phyloP scores from a whole-genome alignment of 495 filamentous ascomycete species.

The Opeltia flavorubescens region DNA sequence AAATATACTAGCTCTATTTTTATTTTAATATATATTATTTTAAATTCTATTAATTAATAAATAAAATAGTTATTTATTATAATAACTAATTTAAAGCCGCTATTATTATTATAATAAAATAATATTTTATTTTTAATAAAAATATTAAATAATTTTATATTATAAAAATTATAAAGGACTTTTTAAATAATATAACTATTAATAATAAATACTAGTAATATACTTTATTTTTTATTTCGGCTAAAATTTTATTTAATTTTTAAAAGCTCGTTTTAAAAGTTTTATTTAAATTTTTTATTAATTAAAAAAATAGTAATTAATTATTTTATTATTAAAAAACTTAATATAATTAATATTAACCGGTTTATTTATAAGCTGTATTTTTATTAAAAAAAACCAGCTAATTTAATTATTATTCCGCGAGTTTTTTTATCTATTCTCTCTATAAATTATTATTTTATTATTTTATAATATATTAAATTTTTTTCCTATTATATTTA shows the following conservation, averaged over 20 bases:
- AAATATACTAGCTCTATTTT: no score
- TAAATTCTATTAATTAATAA: no score
- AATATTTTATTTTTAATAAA: neutral
- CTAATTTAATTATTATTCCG: neutral
- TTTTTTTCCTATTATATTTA: neutral
- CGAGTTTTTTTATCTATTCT: neutral
- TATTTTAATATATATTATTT: no score
- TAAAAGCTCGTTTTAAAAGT: neutral
- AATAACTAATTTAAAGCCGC: no score
- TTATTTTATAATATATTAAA: neutral
- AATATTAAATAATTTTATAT: neutral
- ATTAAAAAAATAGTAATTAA: neutral
- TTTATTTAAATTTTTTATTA: neutral
- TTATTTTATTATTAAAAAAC: neutral
- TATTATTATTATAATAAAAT: no score
- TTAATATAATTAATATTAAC: no score
- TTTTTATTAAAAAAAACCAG: neutral
- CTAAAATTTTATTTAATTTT: neutral
- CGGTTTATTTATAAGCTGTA: neutral
- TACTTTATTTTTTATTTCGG: neutral
- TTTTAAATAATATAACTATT: neutral
- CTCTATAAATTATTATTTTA: neutral
- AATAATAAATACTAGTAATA: neutral
- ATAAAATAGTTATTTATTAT: no score
- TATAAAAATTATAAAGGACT: neutral